Base-by-base conservation (phyloP, 352 stramenopile species). In the Halophytophthora polymorphica region DNA sequence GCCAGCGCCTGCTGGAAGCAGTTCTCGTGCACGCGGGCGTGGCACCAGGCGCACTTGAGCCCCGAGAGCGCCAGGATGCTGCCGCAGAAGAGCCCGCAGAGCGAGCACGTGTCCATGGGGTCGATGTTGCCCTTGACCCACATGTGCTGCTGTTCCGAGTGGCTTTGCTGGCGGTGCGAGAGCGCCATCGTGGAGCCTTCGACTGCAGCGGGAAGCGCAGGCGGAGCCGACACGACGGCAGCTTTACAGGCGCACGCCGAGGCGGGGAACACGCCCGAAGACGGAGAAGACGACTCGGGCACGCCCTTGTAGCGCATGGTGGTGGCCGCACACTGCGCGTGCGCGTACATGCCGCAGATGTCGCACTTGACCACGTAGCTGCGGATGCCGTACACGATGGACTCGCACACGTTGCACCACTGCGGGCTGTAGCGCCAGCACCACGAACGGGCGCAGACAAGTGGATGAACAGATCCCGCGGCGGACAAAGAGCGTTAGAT, bases 81-180 rank as follows among this genome's bases (percentile, higher is more conserved):
- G 17, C 83, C 80, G 44, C 83, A 91, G 23, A 93, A 90, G 11
- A 90, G 52, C 3, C 81, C 83, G 37, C 83, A 93, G 19, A 91
- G 45, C 3, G 80, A 79, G 48, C 83, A 93, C 49, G 71, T 84
- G 60, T 91, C 83, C 69, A 88, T 86, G 2, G 80, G 78, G 48
- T 93, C 83, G 35, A 90, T 91, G 48, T 93, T 93, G 39, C 83
- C 83, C 38, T 91, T 89, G 43, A 90, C 67, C 79, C 79, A 92
- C 47, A 89, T 64, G 47, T 90, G 81, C 15, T 56, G 50, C 39
- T 84, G 68, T 19, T 58, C 54, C 45, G 67, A n/a, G 50, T 13
- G 46, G 46, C 18, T 50, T 29, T 15, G 34, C 4, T 50, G 11
- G 12, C 7, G 15, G 21, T 3, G 45, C 18, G 12, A 67, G 36